A percentile compares a stretch with the other conserved stretches of the same genome.
Evolutionary conservation across 306 rosid species (phyloP).

Genomic region (Calophaca sinica): DNA sequence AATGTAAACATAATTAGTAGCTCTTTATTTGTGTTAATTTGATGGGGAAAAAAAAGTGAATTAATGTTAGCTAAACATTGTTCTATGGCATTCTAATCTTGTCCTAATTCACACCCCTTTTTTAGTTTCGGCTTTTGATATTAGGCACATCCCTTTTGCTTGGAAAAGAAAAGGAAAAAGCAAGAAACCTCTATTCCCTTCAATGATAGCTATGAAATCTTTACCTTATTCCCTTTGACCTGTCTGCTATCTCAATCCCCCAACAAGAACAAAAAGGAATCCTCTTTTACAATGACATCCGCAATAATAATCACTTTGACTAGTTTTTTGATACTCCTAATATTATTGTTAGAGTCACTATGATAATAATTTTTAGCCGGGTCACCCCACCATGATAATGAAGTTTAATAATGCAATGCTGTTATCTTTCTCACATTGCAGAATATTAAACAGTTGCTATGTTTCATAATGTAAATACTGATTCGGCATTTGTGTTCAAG

Average conservation of each 20-base stretch:
- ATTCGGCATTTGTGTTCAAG: slow-evolving; percentile 37
- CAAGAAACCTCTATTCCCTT: slow-evolving; percentile 44
- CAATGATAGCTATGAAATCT: slow-evolving; percentile 46
- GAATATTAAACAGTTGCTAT: slow-evolving; percentile 3
- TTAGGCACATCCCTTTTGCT: slow-evolving; percentile 39
- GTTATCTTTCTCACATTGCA: neutral
- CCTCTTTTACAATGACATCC: slow-evolving; percentile 38
- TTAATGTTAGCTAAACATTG: slow-evolving; percentile 17
- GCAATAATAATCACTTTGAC: slow-evolving; percentile 40
- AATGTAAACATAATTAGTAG: neutral
- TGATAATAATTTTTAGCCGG: no score
- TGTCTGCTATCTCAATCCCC: slow-evolving; percentile 35
- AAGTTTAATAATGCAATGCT: slow-evolving; percentile 37
- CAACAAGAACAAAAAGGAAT: slow-evolving; percentile 46
- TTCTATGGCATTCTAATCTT: slow-evolving; percentile 35
- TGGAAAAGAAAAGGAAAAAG: slow-evolving; percentile 45
- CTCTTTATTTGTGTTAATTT: neutral
- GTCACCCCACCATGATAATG: neutral
- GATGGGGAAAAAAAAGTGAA: slow-evolving; percentile 6
- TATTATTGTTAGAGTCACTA: neutral
- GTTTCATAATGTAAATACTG: slow-evolving; percentile 23
- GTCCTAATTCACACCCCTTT: slow-evolving; percentile 13
- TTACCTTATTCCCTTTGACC: slow-evolving; percentile 52
- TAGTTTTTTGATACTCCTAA: slow-evolving; percentile 29
- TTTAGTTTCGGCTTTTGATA: slow-evolving; percentile 30